phyloP scores from a whole-genome alignment of 257 asterid species.

The Vinca minor region DNA sequence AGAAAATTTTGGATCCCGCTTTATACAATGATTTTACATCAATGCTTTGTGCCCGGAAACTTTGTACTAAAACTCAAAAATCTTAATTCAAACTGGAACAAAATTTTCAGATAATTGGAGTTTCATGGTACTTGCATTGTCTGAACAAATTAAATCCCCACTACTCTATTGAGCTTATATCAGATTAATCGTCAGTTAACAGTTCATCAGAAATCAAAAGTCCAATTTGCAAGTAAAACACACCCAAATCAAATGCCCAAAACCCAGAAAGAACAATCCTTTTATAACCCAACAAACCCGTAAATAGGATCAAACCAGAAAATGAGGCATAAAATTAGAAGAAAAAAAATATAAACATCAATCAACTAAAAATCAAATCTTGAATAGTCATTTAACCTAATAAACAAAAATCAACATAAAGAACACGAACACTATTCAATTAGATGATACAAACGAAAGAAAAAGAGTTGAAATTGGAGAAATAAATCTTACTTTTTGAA shows the following conservation, averaged over 20 bases:
- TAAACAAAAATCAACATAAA: neutral
- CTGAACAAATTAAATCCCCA: too few relatives aligned
- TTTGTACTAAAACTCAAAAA: neutral
- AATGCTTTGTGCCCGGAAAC: neutral
- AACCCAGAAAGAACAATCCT: neutral
- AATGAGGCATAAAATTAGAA: neutral
- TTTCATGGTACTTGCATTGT: too few relatives aligned
- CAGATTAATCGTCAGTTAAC: too few relatives aligned
- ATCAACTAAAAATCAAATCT: neutral
- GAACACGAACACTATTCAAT: neutral
- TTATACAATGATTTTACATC: neutral
- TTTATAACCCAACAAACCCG: neutral
- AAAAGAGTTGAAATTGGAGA: neutral
- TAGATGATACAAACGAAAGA: too few relatives aligned
- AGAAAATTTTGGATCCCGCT: neutral
- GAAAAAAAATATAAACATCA: neutral
- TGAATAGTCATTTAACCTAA: neutral
- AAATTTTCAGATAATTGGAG: too few relatives aligned
- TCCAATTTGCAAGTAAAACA: neutral
- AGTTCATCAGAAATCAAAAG: neutral
- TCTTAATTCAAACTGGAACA: too few relatives aligned
- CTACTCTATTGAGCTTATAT: too few relatives aligned
- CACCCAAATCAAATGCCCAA: conserved; percentile 6
- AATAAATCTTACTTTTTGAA: conserved; percentile 61
- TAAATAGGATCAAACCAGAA: neutral